A percentile compares a stretch with the other conserved stretches of the same genome.
phyloP scores from a whole-genome alignment of 768 basidiomycete species.

The Calocybe gangraenosa region DNA sequence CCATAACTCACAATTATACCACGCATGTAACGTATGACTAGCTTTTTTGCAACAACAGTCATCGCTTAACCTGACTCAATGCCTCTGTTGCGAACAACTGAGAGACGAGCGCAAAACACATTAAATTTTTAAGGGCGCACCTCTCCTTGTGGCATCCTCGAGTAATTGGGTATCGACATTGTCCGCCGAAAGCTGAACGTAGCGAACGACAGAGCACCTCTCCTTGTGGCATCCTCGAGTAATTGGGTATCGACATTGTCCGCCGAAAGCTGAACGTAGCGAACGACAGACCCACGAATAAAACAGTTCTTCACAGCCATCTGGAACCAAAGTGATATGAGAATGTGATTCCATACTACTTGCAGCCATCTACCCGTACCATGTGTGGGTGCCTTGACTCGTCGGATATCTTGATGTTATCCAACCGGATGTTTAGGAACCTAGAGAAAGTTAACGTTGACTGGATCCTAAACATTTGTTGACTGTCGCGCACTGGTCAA shows the following conservation, averaged over 20 bases:
- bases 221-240: conserved; percentile 91
- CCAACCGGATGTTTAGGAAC: conserved; percentile 94
- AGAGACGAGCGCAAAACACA: no score
- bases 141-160: conserved; percentile 95
- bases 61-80: conserved; percentile 41
- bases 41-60: conserved; percentile 10
- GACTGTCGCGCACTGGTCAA: conserved; percentile 76
- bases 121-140: no score
- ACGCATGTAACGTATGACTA: no score
- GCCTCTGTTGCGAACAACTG: conserved; percentile 34
- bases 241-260: conserved; percentile 94
- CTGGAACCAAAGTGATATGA: conserved; percentile 33
- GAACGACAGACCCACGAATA: conserved; percentile 96
- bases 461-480: not conserved
- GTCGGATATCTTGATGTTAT: conserved; percentile 89
- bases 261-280: conserved; percentile 92
- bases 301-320: conserved; percentile 99
- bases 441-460: conserved; percentile 35
- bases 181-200: conserved; percentile 34
- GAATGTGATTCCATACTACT: not conserved
- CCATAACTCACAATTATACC: conserved; percentile 9
- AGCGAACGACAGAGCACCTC: conserved; percentile 96
- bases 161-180: conserved; percentile 93
- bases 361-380: conserved; percentile 41
- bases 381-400: conserved; percentile 96